These are phyloP conservation scores for Scedosporium boydii DNA, from an alignment of 2,329 filamentous ascomycete species.

Conservation along the genomic window DNA sequence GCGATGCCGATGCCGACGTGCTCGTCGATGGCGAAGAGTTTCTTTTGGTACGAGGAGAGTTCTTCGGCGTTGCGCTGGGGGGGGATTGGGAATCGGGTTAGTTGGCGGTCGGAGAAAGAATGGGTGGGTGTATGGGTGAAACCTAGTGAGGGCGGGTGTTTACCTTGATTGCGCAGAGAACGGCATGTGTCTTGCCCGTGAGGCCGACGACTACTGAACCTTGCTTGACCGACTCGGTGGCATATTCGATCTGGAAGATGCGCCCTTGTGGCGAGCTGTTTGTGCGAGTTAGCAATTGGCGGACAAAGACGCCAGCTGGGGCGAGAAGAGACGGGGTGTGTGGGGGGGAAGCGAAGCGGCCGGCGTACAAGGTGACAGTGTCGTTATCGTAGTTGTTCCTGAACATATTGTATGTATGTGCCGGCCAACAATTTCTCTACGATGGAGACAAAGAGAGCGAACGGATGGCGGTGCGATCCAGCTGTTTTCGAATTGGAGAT, in stretches of 20 bases:
- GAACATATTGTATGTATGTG: constrained; percentile 62
- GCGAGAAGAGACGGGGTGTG: constrained; percentile 10
- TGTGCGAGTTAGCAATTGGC: constrained; percentile 14
- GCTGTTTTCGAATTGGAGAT: not conserved
- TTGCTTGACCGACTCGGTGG: constrained; percentile 96
- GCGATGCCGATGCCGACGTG: constrained; percentile 94
- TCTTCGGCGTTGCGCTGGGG: constrained; percentile 92
- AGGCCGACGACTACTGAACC: constrained; percentile 96
- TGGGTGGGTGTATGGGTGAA: not conserved
- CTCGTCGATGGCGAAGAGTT: constrained; percentile 92
- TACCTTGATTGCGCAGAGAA: constrained; percentile 94
- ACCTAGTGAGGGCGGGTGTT: constrained; percentile 7
- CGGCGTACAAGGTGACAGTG: constrained; percentile 90
- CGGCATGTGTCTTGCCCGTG: constrained; percentile 95
- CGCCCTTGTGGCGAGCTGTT: constrained; percentile 91
- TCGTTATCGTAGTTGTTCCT: constrained; percentile 99
- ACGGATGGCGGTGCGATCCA: not conserved
- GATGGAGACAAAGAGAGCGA: not conserved
- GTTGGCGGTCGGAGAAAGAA: not conserved
- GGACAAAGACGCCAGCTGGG: constrained; percentile 10
- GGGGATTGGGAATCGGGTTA: not conserved
- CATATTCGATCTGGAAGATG: constrained; percentile 99
- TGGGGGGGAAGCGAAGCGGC: constrained; percentile 5
- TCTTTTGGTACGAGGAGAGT: constrained; percentile 99
- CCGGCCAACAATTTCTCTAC: not conserved